These are phyloP conservation scores for Aspergillus amoenus DNA, from an alignment of 2,329 filamentous ascomycete species.

Conservation along the genomic window DNA sequence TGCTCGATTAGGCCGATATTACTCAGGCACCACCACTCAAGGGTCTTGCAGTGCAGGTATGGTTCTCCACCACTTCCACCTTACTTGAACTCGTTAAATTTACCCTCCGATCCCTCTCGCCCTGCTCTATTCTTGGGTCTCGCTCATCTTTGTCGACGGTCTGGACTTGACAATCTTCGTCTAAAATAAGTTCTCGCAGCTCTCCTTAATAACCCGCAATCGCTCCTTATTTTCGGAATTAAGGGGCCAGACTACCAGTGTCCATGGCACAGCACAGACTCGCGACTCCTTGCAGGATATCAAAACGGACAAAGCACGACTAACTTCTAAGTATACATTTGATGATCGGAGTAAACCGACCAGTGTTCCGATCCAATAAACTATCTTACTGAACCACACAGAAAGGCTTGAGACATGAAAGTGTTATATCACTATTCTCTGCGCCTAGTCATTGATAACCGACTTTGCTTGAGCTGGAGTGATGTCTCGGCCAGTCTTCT, in stretches of 20 bases:
- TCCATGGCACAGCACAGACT: too few species aligned
- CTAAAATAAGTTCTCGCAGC: not conserved
- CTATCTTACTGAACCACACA: not conserved
- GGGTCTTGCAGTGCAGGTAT: not conserved
- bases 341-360: not conserved
- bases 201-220: not conserved
- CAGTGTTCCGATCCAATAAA: not conserved
- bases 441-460: conserved; percentile 10
- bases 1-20: conserved; percentile 2
- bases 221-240: not conserved
- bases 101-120: conserved; percentile 14
- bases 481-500: conserved; percentile 49
- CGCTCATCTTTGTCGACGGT: conserved; percentile 2
- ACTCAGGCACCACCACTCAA: conserved; percentile 5
- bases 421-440: not conserved
- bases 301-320: too few species aligned
- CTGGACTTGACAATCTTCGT: conserved; percentile 1
- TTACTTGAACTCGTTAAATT: not conserved
- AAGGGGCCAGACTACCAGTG: not conserved
- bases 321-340: not conserved
- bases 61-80: conserved; percentile 1
- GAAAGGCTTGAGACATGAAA: not conserved
- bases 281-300: too few species aligned
- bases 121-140: conserved; percentile 14
- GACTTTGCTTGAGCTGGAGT: conserved; percentile 39